Base-by-base conservation (phyloP, 192 early-diverging fungal species). In the Podila epicladia region DNA sequence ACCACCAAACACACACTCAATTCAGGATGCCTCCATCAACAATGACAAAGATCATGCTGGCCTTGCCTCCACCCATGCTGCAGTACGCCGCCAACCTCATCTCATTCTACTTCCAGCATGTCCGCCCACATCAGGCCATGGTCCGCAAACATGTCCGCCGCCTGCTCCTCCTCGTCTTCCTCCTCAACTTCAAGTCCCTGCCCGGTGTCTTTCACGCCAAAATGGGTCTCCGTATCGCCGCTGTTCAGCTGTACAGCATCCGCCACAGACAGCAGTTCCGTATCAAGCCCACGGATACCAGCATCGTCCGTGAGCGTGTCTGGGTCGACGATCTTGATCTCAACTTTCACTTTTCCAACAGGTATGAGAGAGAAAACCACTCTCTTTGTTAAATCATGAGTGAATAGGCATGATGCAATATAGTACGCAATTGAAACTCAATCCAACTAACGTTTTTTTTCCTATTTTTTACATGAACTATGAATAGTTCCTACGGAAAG, bases 41-140 rank as follows among this genome's bases (percentile, higher is more conserved):
- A 61, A 79, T 79, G 76, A 79, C 71, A 65, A 72, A 79, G 65
- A 79, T 79, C 28, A 64, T 78, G n/a, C 22, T 79, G 41, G 50
- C 28, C 51, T 48, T 79, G 70, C 76, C 76, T 9, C 45, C 65
- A 0, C 70, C 76, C 29, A 68, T 79, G 65, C 38, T 79, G 29
- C 76, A 79, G 61, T 58, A 72, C 69, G 60, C 65, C n/a, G 76
- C 76, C 28, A 79, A 79, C 65, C 61, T 79, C 65, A 79, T 72
- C 65, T 79, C 76, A 19, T 79, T 79, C 65, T 79, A 79, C 61
- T 79, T 79, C 38, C 76, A 79, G 29, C 76, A 79, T 58, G 76
- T 72, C 22, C 65, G 65, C 4, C 76, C 76, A 22, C 70, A 68
- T 62, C 70, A 79, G 55, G 65, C 76, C 29, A 68, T 79, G 55